phyloP scores from a whole-genome alignment of 2,329 filamentous ascomycete species.

The Ascosphaera apis region DNA sequence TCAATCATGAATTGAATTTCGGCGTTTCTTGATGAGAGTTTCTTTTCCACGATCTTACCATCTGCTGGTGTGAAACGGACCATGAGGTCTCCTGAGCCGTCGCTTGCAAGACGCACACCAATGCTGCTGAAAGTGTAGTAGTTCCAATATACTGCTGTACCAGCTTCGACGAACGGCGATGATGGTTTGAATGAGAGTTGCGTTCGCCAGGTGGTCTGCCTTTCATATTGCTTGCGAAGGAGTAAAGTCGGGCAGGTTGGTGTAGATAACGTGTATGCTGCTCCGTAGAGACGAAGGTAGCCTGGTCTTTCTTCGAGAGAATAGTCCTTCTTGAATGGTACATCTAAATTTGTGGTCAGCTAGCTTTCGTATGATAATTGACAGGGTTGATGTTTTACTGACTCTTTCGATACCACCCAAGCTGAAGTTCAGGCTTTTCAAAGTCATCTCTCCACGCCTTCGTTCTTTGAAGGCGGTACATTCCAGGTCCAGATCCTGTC shows the following conservation, averaged over 20 bases:
- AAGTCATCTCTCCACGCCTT: constrained; percentile 17
- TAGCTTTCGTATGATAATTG: constrained; percentile 4
- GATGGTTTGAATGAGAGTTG: constrained; percentile 25
- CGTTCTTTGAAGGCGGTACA: constrained; percentile 6
- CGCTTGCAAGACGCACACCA: constrained; percentile 13
- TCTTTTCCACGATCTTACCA: constrained; percentile 6
- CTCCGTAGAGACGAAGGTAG: constrained; percentile 27
- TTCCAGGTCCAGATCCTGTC: constrained; percentile 8
- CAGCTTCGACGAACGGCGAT: constrained; percentile 26
- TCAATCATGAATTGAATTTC: constrained; percentile 11
- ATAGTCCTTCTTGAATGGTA: constrained; percentile 24
- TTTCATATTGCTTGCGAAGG: constrained; percentile 29
- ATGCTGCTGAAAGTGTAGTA: constrained; percentile 24
- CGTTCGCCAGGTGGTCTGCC: constrained; percentile 20
- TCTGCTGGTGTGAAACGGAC: constrained; percentile 10
- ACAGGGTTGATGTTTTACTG: background rate
- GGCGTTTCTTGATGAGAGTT: constrained; percentile 3
- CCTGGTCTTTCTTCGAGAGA: constrained; percentile 23
- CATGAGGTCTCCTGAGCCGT: constrained; percentile 6
- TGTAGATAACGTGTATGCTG: constrained; percentile 27
- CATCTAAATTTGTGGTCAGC: constrained; percentile 15
- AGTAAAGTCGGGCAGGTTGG: constrained; percentile 30
- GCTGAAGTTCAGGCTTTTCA: constrained; percentile 6
- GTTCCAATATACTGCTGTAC: constrained; percentile 31
- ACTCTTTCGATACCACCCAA: constrained; percentile 19